Conservation (phyloP, 179 eudicot species). For the Carnegiea gigantea region DNA sequence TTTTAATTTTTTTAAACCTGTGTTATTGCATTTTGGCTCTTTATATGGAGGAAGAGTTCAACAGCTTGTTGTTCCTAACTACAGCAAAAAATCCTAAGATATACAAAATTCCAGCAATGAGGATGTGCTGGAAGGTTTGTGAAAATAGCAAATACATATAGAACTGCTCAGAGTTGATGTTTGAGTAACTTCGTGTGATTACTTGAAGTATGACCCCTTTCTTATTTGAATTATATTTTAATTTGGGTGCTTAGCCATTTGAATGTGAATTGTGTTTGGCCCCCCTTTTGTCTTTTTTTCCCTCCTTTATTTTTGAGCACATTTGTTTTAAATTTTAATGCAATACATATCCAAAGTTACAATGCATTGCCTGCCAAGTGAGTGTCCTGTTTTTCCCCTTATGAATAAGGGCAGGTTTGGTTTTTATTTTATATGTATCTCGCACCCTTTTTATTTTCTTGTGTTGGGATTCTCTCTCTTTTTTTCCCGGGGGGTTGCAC, state of each 20-base stretch:
- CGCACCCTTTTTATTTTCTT: too few relatives aligned
- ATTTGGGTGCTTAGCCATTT: background rate
- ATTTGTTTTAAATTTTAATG: too few relatives aligned
- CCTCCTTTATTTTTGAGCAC: too few relatives aligned
- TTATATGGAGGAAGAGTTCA: constrained; percentile 37
- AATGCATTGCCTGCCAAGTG: too few relatives aligned
- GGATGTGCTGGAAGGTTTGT: constrained; percentile 3
- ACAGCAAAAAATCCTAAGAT: constrained; percentile 12
- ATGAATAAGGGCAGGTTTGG: too few relatives aligned
- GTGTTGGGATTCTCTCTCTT: too few relatives aligned
- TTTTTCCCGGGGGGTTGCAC: too few relatives aligned
- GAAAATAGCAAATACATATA: constrained; percentile 8
- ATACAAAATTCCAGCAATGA: constrained; percentile 1
- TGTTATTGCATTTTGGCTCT: constrained; percentile 19
- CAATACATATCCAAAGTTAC: too few relatives aligned
- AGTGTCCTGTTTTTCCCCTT: too few relatives aligned
- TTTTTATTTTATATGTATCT: too few relatives aligned
- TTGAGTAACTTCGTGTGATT: background rate
- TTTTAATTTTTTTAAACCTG: too few relatives aligned
- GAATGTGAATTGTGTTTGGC: constrained; percentile 15
- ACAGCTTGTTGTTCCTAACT: constrained; percentile 53
- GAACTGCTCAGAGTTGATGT: background rate
- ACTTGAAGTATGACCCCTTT: background rate
- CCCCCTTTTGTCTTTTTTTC: too few relatives aligned
- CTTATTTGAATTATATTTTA: background rate